Conservation (phyloP, 1,284 basidiomycete genomes). For the Cryptococcus sp. region DNA sequence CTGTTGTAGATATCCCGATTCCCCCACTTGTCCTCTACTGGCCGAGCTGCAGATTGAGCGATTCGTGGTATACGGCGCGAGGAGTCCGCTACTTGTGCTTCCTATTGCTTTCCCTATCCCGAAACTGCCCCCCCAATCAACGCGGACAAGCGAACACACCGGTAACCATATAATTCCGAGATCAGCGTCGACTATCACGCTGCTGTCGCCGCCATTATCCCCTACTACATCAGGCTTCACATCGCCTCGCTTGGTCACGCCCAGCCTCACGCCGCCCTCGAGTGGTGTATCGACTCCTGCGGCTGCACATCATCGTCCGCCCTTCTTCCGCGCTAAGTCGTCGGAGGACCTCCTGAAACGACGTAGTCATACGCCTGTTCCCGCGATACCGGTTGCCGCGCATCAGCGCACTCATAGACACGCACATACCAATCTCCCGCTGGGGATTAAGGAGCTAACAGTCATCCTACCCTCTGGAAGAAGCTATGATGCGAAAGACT, state of each 20-base stretch:
- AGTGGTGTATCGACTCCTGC: neutral
- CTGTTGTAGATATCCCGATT: constrained; percentile 11
- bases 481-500: constrained; percentile 20
- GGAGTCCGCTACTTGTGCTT: constrained; percentile 16
- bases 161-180: neutral
- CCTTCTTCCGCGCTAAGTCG: no score
- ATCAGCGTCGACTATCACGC: neutral
- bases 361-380: neutral
- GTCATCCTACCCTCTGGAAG: constrained; percentile 16
- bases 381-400: neutral
- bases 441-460: constrained; percentile 3
- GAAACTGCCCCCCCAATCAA: neutral
- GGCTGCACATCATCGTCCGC: neutral
- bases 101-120: constrained; percentile 13
- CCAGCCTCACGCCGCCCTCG: no score
- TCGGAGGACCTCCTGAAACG: neutral
- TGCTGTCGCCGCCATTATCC: neutral
- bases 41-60: constrained; percentile 11
- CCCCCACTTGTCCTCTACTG: constrained; percentile 9
- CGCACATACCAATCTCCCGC: constrained; percentile 3
- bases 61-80: constrained; percentile 16
- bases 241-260: neutral
- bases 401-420: neutral
- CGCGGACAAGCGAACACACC: neutral
- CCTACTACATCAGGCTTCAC: neutral